phyloP scores from a whole-genome alignment of 805 yeast species.

The Saccharomycopsis javanensis region DNA sequence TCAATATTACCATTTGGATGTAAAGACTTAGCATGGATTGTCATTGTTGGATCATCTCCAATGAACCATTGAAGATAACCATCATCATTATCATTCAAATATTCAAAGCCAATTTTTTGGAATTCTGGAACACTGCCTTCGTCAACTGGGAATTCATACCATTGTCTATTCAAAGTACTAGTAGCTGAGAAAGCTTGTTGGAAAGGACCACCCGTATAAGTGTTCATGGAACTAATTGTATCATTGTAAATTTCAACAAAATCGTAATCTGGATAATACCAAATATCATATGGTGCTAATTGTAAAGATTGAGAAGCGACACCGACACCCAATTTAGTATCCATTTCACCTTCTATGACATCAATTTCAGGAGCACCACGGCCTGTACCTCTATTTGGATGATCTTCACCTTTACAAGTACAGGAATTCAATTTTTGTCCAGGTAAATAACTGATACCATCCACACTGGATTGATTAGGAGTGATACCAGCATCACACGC shows the following conservation, averaged over 20 bases:
- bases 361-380: conserved; percentile 97
- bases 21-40: conserved; percentile 62
- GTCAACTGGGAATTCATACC: conserved; percentile 65
- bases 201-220: conserved; percentile 85
- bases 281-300: conserved; percentile 87
- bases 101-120: conserved; percentile 76
- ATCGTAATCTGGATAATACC: conserved; percentile 87
- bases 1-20: conserved; percentile 88
- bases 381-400: conserved; percentile 80
- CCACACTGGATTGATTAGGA: conserved; percentile 82
- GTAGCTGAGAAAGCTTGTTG: conserved; percentile 88
- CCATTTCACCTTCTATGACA: conserved; percentile 76
- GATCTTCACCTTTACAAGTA: conserved; percentile 74
- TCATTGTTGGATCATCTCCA: conserved; percentile 69
- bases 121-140: conserved; percentile 34
- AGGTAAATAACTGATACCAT: conserved; percentile 78
- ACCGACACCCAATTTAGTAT: conserved; percentile 45
- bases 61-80: conserved; percentile 86
- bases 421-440: conserved; percentile 76
- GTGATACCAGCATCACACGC: conserved; percentile 91
- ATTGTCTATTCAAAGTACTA: conserved; percentile 64
- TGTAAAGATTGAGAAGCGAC: conserved; percentile 89
- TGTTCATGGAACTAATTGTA: conserved; percentile 68
- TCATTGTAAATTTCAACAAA: conserved; percentile 63
- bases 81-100: conserved; percentile 51